These are phyloP conservation scores for Apiospora aurea DNA, from an alignment of 2,329 filamentous ascomycete genomes.

Conservation along the genomic window DNA sequence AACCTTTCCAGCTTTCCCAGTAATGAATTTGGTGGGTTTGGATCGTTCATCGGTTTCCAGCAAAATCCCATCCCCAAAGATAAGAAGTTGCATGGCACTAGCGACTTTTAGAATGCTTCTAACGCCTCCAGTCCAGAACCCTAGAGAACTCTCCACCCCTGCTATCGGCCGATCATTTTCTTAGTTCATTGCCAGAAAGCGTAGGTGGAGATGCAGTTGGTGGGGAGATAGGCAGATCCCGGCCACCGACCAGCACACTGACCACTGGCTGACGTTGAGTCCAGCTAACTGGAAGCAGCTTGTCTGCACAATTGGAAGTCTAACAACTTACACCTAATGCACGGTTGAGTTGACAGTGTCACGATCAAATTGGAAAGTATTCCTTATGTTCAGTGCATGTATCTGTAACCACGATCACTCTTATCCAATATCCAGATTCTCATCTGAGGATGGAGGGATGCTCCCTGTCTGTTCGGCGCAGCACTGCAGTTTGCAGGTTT, in stretches of 20 bases:
- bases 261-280: not conserved
- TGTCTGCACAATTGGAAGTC: not conserved
- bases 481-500: not conserved
- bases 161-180: slow-evolving; percentile 32
- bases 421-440: not conserved
- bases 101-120: not conserved
- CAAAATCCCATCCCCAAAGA: slow-evolving; percentile 14
- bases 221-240: not conserved
- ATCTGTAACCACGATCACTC: not conserved
- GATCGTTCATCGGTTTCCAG: not conserved
- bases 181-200: slow-evolving; percentile 32
- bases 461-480: not conserved
- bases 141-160: slow-evolving; percentile 1
- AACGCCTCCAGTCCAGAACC: not conserved
- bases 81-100: slow-evolving; percentile 23
- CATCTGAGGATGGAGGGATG: not conserved
- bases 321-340: not conserved
- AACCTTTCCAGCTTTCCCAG: too few species aligned
- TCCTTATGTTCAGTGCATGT: not conserved
- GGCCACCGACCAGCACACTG: not conserved
- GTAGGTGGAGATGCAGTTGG: slow-evolving; percentile 33
- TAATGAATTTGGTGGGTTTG: not conserved
- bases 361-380: not conserved
- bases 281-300: not conserved
- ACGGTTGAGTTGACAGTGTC: not conserved